Conservation (phyloP, 495 filamentous ascomycete genomes). For the Staphylotrichum longicolle region DNA sequence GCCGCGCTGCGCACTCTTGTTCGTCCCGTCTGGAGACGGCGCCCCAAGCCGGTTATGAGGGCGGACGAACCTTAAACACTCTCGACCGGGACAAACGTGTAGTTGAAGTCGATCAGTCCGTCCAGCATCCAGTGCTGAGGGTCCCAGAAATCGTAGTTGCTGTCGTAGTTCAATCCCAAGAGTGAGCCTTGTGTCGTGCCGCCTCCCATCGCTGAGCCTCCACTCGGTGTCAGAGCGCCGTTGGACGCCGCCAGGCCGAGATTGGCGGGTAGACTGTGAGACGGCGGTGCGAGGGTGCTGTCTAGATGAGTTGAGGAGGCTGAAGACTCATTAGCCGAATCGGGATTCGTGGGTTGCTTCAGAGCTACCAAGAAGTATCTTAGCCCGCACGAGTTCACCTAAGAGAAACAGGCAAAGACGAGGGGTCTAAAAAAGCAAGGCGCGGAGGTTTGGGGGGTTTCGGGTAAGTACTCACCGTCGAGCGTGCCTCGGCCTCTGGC, state of each 20-base stretch:
- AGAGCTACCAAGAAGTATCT: constrained; percentile 55
- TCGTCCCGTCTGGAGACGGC: background rate
- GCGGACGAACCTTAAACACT: constrained; percentile 32
- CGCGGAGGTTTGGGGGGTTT: background rate
- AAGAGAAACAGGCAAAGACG: constrained; percentile 18
- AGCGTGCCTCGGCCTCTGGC: constrained; percentile 72
- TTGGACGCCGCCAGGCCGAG: constrained; percentile 39
- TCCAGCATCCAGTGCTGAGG: constrained; percentile 90
- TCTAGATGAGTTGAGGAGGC: constrained; percentile 62
- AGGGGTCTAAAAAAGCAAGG: constrained; percentile 9
- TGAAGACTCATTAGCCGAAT: constrained; percentile 71
- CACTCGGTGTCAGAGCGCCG: constrained; percentile 48
- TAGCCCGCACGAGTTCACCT: constrained; percentile 33
- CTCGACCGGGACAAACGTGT: constrained; percentile 52
- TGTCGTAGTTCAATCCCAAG: constrained; percentile 52
- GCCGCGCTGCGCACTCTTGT: background rate
- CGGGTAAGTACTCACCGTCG: constrained; percentile 57
- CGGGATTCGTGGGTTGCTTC: constrained; percentile 84
- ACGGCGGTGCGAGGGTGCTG: constrained; percentile 48
- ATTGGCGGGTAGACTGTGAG: constrained; percentile 34
- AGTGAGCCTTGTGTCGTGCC: constrained; percentile 38
- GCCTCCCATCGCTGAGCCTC: constrained; percentile 42
- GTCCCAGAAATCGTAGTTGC: constrained; percentile 82
- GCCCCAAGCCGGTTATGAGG: background rate
- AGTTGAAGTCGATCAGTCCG: constrained; percentile 76